Conservation (phyloP, 139 green algal genomes). For the Tetradesmus obliquus region DNA sequence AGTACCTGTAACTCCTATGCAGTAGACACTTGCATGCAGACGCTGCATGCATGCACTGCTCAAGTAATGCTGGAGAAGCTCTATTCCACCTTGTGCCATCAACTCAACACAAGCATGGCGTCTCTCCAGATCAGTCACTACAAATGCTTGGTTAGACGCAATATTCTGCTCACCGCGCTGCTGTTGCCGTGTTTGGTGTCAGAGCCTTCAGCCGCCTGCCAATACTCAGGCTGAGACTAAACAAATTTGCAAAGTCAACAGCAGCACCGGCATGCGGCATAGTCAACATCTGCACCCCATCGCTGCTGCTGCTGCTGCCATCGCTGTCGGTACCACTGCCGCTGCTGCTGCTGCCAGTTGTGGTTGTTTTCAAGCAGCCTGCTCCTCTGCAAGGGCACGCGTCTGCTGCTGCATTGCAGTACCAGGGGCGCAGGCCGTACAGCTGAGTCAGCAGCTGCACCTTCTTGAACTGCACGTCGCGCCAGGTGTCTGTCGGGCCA, state of each 20-base stretch:
- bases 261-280: not conserved
- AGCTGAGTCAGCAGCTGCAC: conserved; percentile 4
- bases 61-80: not conserved
- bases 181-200: not conserved
- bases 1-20: too few relatives aligned
- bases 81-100: too few relatives aligned
- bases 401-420: conserved; percentile 28
- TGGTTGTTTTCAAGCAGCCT: not conserved
- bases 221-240: not conserved
- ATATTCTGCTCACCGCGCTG: too few relatives aligned
- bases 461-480: conserved; percentile 38
- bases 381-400: not conserved
- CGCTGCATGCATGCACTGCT: too few relatives aligned
- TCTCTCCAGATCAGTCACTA: too few relatives aligned
- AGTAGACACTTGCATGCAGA: too few relatives aligned
- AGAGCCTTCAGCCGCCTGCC: not conserved
- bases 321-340: not conserved
- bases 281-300: not conserved
- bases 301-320: not conserved
- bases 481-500: conserved; percentile 19
- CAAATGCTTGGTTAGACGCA: too few relatives aligned
- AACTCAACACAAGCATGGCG: too few relatives aligned
- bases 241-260: not conserved
- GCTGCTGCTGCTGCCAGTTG: not conserved
- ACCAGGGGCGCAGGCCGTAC: conserved; percentile 37